Conservation (phyloP, 176 grass and related monocot genomes). For the sorghum (Sorghum bicolor) region DNA sequence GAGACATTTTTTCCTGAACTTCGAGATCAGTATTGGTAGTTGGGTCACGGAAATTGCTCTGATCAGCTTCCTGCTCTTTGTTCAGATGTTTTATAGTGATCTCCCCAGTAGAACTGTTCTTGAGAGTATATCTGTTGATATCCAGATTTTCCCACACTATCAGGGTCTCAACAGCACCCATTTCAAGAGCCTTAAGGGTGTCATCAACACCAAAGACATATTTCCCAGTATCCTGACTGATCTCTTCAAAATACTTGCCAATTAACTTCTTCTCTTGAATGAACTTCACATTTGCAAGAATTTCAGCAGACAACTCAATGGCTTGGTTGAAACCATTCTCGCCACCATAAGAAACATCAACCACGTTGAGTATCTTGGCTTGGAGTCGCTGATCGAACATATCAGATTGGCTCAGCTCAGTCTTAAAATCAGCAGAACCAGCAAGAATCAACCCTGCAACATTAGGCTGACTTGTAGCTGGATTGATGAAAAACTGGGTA, state of each 20-base stretch:
- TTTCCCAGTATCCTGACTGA: slow-evolving; percentile 58
- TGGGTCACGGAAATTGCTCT: slow-evolving; percentile 41
- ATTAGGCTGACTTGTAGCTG: slow-evolving; percentile 53
- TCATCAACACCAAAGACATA: slow-evolving; percentile 55
- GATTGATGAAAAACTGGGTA: slow-evolving; percentile 53
- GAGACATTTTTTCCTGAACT: slow-evolving; percentile 45
- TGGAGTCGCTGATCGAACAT: slow-evolving; percentile 53
- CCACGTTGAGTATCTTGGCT: slow-evolving; percentile 51
- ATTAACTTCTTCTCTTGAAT: slow-evolving; percentile 55
- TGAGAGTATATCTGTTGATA: slow-evolving; percentile 41
- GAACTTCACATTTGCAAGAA: slow-evolving; percentile 53
- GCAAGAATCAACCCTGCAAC: slow-evolving; percentile 51
- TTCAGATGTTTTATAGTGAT: slow-evolving; percentile 42
- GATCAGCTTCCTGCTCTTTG: slow-evolving; percentile 47
- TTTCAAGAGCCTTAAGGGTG: slow-evolving; percentile 54
- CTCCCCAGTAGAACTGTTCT: slow-evolving; percentile 39
- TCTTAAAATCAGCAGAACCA: slow-evolving; percentile 59
- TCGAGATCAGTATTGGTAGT: slow-evolving; percentile 41
- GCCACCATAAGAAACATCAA: slow-evolving; percentile 53
- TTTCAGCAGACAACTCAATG: slow-evolving; percentile 54
- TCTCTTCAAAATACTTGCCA: slow-evolving; percentile 55
- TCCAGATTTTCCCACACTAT: slow-evolving; percentile 62
- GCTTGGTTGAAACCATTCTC: slow-evolving; percentile 61
- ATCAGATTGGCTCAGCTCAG: slow-evolving; percentile 51
- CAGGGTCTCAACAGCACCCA: slow-evolving; percentile 55